Percentiles rank a stretch among this genome's conserved stretches.
phyloP scores from a whole-genome alignment of 2,329 filamentous ascomycete genomes.

The Kalaharituber pfeilii region DNA sequence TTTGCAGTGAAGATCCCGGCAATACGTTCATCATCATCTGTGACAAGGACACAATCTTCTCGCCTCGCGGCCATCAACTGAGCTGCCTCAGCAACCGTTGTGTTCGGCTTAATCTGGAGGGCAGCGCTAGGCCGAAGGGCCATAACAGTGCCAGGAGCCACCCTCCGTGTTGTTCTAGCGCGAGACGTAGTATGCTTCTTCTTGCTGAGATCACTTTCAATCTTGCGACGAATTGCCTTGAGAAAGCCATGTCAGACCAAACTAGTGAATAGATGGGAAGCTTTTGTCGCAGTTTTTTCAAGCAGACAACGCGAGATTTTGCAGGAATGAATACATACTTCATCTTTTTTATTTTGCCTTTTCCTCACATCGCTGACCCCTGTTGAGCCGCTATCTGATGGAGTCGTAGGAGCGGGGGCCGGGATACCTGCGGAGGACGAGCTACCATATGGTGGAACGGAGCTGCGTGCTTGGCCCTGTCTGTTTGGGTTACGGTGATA shows the following conservation, averaged over 20 bases:
- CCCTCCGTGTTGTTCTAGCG: conserved; percentile 68
- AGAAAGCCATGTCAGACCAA: neutral
- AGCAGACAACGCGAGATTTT: conserved; percentile 6
- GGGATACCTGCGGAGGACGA: neutral
- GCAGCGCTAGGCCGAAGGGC: conserved; percentile 89
- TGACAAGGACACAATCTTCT: conserved; percentile 94
- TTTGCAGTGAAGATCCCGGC: conserved; percentile 98
- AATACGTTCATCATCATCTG: conserved; percentile 93
- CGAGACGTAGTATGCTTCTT: conserved; percentile 71
- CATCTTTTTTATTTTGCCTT: conserved; percentile 94
- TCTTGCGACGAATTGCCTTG: conserved; percentile 87
- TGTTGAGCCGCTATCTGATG: conserved; percentile 29
- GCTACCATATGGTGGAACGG: neutral
- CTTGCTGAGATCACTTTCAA: conserved; percentile 95
- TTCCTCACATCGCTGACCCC: conserved; percentile 83
- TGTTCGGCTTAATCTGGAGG: conserved; percentile 89
- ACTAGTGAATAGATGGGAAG: neutral
- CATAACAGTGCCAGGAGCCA: conserved; percentile 80
- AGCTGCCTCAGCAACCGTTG: conserved; percentile 85
- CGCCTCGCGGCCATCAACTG: conserved; percentile 98
- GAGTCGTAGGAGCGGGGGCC: neutral
- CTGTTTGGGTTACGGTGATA: neutral
- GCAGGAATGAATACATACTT: conserved; percentile 44
- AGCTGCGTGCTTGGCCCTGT: neutral
- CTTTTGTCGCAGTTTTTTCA: neutral